Conservation (phyloP, 1,284 basidiomycete species). For the Hemileia vastatrix region DNA sequence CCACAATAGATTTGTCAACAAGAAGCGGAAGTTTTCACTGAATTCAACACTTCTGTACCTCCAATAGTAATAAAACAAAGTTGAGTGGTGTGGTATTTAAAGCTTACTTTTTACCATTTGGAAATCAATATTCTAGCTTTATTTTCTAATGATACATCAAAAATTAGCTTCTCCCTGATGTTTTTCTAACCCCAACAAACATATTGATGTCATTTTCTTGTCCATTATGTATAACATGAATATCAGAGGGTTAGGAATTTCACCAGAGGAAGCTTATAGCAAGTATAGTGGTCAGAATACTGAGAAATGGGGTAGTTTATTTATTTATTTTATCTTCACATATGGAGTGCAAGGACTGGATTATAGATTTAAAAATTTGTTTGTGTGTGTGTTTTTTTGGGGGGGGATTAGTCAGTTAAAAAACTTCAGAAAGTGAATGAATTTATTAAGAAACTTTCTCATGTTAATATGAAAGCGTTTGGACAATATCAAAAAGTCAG, state of each 20-base stretch:
- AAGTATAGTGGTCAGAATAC: slow-evolving; percentile 71
- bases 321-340: not conserved
- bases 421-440: slow-evolving; percentile 83
- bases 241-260: slow-evolving; percentile 87
- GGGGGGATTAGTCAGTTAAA: slow-evolving; percentile 64
- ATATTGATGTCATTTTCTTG: no score
- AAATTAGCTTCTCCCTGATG: no score
- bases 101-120: no score
- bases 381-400: not conserved
- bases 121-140: no score
- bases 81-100: no score
- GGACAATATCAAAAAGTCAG: slow-evolving; percentile 51
- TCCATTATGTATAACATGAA: slow-evolving; percentile 86
- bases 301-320: slow-evolving; percentile 57
- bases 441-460: slow-evolving; percentile 84
- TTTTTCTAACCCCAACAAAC: no score
- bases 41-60: no score
- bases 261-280: slow-evolving; percentile 94
- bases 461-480: slow-evolving; percentile 99
- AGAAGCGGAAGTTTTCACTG: no score
- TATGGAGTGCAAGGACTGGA: not conserved
- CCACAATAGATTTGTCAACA: no score
- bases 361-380: no score
- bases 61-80: no score
- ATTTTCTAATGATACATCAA: no score